phyloP scores from a whole-genome alignment of 441 rosid genomes.

The Pelargonium citronellum region DNA sequence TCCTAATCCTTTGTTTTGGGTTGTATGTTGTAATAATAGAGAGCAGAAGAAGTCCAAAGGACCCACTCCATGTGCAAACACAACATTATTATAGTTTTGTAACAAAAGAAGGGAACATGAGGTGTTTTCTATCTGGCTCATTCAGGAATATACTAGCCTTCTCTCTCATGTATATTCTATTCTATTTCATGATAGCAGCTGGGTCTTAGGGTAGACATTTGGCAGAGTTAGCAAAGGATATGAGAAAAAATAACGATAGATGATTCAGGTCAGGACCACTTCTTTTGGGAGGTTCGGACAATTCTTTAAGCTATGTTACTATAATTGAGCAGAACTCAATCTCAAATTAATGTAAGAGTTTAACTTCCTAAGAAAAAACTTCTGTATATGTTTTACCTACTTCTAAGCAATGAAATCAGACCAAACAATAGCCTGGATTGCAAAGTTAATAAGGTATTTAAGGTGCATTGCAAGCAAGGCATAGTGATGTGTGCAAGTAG shows the following conservation, averaged over 20 bases:
- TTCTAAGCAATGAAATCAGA: neutral
- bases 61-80: slow-evolving; percentile 3
- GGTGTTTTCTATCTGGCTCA: slow-evolving; percentile 4
- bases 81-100: neutral
- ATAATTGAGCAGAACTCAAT: neutral
- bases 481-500: too few relatives aligned
- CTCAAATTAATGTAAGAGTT: neutral
- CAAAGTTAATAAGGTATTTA: neutral
- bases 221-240: neutral
- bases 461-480: neutral
- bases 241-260: neutral
- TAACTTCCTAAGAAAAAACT: neutral
- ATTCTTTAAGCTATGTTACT: neutral
- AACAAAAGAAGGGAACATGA: neutral
- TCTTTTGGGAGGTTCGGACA: neutral
- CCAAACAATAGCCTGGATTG: neutral
- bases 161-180: neutral
- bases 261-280: neutral
- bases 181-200: neutral
- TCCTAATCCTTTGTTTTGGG: neutral
- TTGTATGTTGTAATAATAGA: neutral
- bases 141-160: neutral
- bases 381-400: neutral
- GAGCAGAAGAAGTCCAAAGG: neutral
- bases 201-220: neutral